A percentile compares a stretch with the other conserved stretches of the same genome.
phyloP scores from a whole-genome alignment of 805 yeast genomes.

The Tetrapisispora nanseiensis region DNA sequence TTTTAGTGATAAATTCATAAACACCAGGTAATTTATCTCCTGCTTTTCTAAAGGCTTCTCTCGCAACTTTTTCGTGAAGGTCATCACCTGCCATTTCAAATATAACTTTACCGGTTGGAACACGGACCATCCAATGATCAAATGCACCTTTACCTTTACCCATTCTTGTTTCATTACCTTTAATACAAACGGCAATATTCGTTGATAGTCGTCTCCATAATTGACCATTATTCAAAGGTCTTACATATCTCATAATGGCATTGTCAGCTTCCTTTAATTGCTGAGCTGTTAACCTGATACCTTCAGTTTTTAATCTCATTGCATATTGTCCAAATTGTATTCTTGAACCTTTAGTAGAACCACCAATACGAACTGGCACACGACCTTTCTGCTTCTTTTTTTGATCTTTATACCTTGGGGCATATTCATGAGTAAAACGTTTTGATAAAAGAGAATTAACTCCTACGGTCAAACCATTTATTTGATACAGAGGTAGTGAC shows the following conservation, averaged over 20 bases:
- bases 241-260: conserved; percentile 71
- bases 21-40: conserved; percentile 87
- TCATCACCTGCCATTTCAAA: conserved; percentile 71
- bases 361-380: conserved; percentile 90
- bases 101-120: conserved; percentile 88
- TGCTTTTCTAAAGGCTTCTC: conserved; percentile 84
- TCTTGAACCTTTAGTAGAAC: conserved; percentile 81
- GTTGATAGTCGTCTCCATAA: conserved; percentile 75
- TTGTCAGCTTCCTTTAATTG: conserved; percentile 88
- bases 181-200: conserved; percentile 82
- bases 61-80: conserved; percentile 81
- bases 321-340: conserved; percentile 78
- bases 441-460: neutral
- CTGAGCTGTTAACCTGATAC: conserved; percentile 72
- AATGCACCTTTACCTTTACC: conserved; percentile 99
- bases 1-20: conserved; percentile 68
- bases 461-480: neutral
- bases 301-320: conserved; percentile 79
- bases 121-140: conserved; percentile 94
- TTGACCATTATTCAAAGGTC: conserved; percentile 55
- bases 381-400: conserved; percentile 84
- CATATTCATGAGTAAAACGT: conserved; percentile 58
- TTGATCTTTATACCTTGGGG: conserved; percentile 57
- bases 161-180: conserved; percentile 99
- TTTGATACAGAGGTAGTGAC: neutral